Conservation (phyloP, 192 early-diverging fungal species). For the Coemansia reversa region DNA sequence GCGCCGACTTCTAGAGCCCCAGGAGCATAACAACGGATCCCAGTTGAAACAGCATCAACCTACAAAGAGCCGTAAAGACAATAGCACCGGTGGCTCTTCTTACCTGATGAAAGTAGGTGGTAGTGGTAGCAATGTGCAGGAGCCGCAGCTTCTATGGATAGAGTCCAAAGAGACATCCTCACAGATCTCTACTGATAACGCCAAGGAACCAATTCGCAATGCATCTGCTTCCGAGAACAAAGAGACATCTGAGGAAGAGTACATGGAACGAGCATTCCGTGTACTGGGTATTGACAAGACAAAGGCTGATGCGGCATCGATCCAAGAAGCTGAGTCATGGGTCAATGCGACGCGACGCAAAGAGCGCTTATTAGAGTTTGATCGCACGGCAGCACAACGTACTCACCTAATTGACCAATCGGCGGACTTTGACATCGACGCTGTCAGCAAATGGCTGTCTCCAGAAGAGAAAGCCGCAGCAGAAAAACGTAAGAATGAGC, state of each 20-base stretch:
- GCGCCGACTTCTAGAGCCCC: slow-evolving; percentile 23
- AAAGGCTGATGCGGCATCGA: slow-evolving; percentile 6
- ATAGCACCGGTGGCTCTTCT: slow-evolving; percentile 6
- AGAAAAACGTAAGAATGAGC: slow-evolving; percentile 8
- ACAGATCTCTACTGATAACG: not conserved
- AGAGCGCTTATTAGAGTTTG: slow-evolving; percentile 49
- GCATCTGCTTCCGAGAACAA: not conserved
- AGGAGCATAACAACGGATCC: not conserved
- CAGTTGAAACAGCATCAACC: not conserved
- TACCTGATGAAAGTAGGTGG: slow-evolving; percentile 41
- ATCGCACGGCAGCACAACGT: slow-evolving; percentile 53
- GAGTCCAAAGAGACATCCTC: not conserved
- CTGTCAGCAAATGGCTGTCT: slow-evolving; percentile 47
- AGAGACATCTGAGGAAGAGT: slow-evolving; percentile 37
- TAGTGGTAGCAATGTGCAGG: slow-evolving; percentile 5
- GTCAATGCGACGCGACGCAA: slow-evolving; percentile 39
- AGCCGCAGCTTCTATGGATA: slow-evolving; percentile 24
- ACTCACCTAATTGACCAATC: slow-evolving; percentile 52
- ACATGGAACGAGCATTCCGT: slow-evolving; percentile 34
- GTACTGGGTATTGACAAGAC: slow-evolving; percentile 28
- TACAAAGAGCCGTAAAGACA: not conserved
- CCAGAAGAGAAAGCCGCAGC: slow-evolving; percentile 38
- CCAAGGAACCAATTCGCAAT: not conserved
- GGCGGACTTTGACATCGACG: slow-evolving; percentile 39
- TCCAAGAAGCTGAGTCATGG: slow-evolving; percentile 41